Base-by-base conservation (phyloP, 169 alveolate genomes). In the Toxoplasma gondii region DNA sequence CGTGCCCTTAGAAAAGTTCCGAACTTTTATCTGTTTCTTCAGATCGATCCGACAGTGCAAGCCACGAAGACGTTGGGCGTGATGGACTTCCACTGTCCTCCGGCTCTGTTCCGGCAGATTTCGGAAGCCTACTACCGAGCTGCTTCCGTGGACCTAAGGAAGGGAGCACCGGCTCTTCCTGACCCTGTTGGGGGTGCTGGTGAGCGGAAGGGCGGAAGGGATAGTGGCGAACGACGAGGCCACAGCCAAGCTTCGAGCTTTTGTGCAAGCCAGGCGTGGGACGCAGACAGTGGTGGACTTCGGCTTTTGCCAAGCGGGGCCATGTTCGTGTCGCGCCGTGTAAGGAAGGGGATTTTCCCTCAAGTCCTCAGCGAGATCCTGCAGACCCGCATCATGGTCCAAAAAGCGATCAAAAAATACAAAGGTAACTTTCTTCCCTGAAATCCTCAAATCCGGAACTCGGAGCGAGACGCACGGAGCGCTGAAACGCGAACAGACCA, bases 271-370 rank as follows among this genome's bases (percentile, higher is more conserved):
- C 86, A 78, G n/a, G 86, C 39, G 39, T 78, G 86, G 86, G 45
- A 38, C 86, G 86, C 39, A n/a, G 86, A 78, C 29, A 78, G n/a
- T 12, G 93, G 84, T 12, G 92, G 92, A 7, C 53, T 94, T 70
- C 86, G 81, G 54, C 94, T 94, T 10, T 54, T 88, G 82, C 93
- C 96, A 17, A 92, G 88, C 22, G 96, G 96, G 12, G 49, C 92
- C 67, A 31, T 94, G 86, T 94, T 93, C 81, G 95, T 82, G 45
- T 93, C 95, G 27, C 95, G 94, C 10, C 81, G 91, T n/a, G 95
- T 93, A 2, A 92, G 95, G 36, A 92, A 82, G 74, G 99, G 99
- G 0, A 94, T 98, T 43, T 93, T 98, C 9, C 99, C 99, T 38
- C 93, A 95, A 88, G 97, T 98, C 87, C 94, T 98, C 38, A 98